Evolutionary conservation across 2,329 filamentous ascomycete genomes (phyloP), one percentile per base, ranked within the genome.

Genomic region (Penicillium sp.): DNA sequence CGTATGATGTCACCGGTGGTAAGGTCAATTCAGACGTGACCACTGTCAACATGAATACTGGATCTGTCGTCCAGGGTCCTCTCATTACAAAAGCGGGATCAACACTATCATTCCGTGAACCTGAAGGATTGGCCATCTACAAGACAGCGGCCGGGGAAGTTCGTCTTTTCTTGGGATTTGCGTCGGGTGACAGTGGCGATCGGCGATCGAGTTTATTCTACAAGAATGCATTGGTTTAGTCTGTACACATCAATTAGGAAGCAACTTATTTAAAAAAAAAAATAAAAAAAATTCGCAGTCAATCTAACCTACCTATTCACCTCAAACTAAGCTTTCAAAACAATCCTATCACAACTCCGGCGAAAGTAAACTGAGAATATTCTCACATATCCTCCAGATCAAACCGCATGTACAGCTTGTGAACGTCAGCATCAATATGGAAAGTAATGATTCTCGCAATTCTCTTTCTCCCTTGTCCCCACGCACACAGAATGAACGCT

Each of bases 41-140:
- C 2, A 50, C 46, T 13, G 51, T 67, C 8, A 54, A 66, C 27
- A 59, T 67, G 58, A 66, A 67, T 47, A 62, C 62, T 1, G 64
- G 64, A 1, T 43, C 58, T 54, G 55, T 66, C 3, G 57, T 62
- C 23, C 58, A 68, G 49, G 63, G 61, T 4, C 64, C 66, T 5
- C 56, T 58, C 12, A 37, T 66, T 13, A 67, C 63, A 6, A 64
- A 62, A 27, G 64, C 64, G 1, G 62, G 66, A 2, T 60, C 57
- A n/a, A 66, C 60, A 5, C 55, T 68, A 9, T 17, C 12, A 4
- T 68, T 60, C 41, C 58, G 66, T 2, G 66, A 67, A 37, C 61
- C 66, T 2, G 66, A 68, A 40, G 66, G 64, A 6, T 41, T 68
- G 59, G 66, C 61, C 1, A 58, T 68, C 12, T 68, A 68, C 54